phyloP scores from a whole-genome alignment of 73 alveolate genomes.

The Diophrys appendiculata region DNA sequence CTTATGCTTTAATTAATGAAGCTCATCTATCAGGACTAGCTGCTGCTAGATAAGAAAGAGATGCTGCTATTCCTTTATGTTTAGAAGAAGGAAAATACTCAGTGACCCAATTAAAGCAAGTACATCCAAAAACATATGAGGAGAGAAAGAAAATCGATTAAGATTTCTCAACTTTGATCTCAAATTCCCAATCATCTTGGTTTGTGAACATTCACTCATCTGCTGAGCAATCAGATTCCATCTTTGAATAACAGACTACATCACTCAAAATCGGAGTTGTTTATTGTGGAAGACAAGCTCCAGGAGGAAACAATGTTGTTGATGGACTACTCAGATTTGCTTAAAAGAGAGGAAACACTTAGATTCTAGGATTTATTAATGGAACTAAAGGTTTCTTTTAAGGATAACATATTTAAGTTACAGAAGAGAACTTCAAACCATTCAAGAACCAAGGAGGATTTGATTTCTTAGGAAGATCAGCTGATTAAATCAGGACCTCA shows the following conservation, averaged over 20 bases:
- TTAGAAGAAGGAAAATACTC: not conserved
- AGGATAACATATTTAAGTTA: slow-evolving; percentile 42
- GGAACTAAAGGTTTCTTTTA: slow-evolving; percentile 71
- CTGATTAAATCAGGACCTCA: slow-evolving; percentile 57
- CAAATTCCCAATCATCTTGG: too few species aligned
- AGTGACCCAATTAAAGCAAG: not conserved
- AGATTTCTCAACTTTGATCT: too few species aligned
- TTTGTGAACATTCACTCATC: too few species aligned
- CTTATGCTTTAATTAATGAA: not conserved
- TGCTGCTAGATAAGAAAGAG: not conserved
- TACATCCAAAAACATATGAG: slow-evolving; percentile 6
- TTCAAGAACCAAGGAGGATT: slow-evolving; percentile 78
- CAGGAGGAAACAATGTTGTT: slow-evolving; percentile 70
- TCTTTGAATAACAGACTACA: too few species aligned
- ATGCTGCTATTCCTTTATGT: slow-evolving; percentile 1
- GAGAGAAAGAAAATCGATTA: slow-evolving; percentile 9
- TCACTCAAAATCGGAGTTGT: slow-evolving; percentile 64
- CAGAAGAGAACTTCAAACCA: slow-evolving; percentile 54
- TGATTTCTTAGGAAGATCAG: slow-evolving; percentile 70
- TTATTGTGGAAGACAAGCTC: slow-evolving; percentile 68
- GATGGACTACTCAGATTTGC: slow-evolving; percentile 67
- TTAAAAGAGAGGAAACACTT: slow-evolving; percentile 8
- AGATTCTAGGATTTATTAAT: slow-evolving; percentile 60
- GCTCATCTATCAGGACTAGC: not conserved
- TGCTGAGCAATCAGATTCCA: too few species aligned